These are phyloP conservation scores for Canariomyces notabilis DNA, from an alignment of 2,329 filamentous ascomycete species.

Conservation along the genomic window DNA sequence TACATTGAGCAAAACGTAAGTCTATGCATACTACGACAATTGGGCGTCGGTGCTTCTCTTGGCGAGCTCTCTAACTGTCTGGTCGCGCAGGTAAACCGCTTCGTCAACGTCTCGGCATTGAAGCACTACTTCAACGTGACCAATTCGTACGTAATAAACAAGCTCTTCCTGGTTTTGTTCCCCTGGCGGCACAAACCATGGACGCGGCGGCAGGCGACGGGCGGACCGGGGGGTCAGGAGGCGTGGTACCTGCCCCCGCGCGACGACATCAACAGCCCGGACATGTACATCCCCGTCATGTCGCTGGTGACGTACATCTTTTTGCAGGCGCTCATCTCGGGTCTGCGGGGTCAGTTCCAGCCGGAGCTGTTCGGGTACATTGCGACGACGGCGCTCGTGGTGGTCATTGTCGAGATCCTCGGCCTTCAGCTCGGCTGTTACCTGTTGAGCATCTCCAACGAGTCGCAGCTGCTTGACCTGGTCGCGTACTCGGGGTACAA, in stretches of 20 bases:
- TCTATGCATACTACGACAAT: no score
- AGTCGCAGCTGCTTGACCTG: conserved; percentile 86
- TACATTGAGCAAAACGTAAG: conserved; percentile 92
- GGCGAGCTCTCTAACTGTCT: no score
- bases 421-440: conserved; percentile 90
- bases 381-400: conserved; percentile 74
- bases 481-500: conserved; percentile 98
- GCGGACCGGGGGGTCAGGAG: conserved; percentile 63
- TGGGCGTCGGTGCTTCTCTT: no score
- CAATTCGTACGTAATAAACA: conserved; percentile 92
- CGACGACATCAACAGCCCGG: conserved; percentile 94
- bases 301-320: conserved; percentile 96
- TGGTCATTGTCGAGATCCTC: conserved; percentile 84
- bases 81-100: conserved; percentile 53
- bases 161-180: conserved; percentile 89
- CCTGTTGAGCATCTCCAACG: conserved; percentile 86
- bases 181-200: conserved; percentile 97
- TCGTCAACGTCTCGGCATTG: conserved; percentile 84
- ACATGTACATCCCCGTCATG: conserved; percentile 98
- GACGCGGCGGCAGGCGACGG: conserved; percentile 75
- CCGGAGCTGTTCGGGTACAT: conserved; percentile 90
- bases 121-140: conserved; percentile 99
- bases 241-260: conserved; percentile 83
- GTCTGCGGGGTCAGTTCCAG: conserved; percentile 84
- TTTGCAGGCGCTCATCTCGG: conserved; percentile 83